A percentile compares a stretch with the other conserved stretches of the same genome.
Conservation (phyloP, 2,329 filamentous ascomycete genomes). For the Aspergillus sp. region DNA sequence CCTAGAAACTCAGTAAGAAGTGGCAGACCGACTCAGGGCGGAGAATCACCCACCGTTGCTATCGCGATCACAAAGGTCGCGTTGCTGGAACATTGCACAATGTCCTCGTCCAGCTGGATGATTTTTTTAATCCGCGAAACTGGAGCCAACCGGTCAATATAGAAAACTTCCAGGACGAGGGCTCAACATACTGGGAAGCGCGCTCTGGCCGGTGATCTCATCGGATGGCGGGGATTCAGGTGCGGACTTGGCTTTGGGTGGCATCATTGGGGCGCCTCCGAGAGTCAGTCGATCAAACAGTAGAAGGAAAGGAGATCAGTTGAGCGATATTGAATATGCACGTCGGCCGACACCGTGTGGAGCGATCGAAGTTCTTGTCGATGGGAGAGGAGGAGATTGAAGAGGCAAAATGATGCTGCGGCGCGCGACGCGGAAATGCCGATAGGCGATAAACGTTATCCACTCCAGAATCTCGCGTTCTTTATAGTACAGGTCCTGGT, state of each 20-base stretch:
- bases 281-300: neutral
- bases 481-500: too few relatives aligned
- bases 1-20: constrained; percentile 49
- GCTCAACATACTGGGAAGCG: constrained; percentile 71
- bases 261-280: constrained; percentile 56
- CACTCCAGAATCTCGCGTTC: too few relatives aligned
- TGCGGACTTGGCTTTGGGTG: constrained; percentile 72
- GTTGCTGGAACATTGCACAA: constrained; percentile 84
- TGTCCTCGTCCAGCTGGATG: constrained; percentile 81
- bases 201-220: constrained; percentile 80
- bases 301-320: neutral
- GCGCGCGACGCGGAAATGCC: constrained; percentile 18
- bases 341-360: too few relatives aligned
- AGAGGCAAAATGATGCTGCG: constrained; percentile 14
- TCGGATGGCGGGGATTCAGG: constrained; percentile 71
- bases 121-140: constrained; percentile 97
- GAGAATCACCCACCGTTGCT: constrained; percentile 64
- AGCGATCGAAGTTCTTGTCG: too few relatives aligned
- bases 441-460: constrained; percentile 2
- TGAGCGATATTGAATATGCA: too few relatives aligned
- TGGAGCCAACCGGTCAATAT: constrained; percentile 38
- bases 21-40: neutral
- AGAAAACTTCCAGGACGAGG: neutral
- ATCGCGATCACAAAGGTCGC: constrained; percentile 91
- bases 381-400: neutral